phyloP scores from a whole-genome alignment of 208 protist genomes.

The Leishmania amazonensis region DNA sequence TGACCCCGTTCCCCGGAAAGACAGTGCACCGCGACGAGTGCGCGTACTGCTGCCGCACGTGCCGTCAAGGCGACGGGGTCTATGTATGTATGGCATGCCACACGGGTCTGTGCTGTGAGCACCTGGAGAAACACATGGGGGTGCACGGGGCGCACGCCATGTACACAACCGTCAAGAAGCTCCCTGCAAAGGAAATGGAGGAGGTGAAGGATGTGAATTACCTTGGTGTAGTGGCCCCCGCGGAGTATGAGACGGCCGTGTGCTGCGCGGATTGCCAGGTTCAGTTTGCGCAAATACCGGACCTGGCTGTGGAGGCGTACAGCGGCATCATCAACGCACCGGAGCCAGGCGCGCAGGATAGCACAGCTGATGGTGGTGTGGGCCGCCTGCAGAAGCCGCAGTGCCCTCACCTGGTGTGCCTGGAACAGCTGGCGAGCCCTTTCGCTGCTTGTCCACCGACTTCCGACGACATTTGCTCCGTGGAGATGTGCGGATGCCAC shows the following conservation, averaged over 20 bases:
- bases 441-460: slow-evolving; percentile 45
- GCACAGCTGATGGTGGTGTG: slow-evolving; percentile 12
- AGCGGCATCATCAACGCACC: slow-evolving; percentile 57
- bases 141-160: slow-evolving; percentile 58
- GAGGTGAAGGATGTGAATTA: slow-evolving; percentile 58
- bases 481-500: slow-evolving; percentile 76
- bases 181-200: slow-evolving; percentile 49
- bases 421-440: slow-evolving; percentile 76
- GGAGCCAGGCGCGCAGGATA: slow-evolving; percentile 61
- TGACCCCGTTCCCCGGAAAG: slow-evolving; percentile 26
- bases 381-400: slow-evolving; percentile 46
- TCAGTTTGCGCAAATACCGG: slow-evolving; percentile 46
- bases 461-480: slow-evolving; percentile 52
- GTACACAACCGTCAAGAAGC: slow-evolving; percentile 75
- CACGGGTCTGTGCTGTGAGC: slow-evolving; percentile 67
- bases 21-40: slow-evolving; percentile 88
- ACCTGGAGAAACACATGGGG: slow-evolving; percentile 71
- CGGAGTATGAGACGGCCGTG: slow-evolving; percentile 68
- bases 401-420: slow-evolving; percentile 79
- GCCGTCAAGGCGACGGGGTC: slow-evolving; percentile 55
- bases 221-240: slow-evolving; percentile 62
- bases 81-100: slow-evolving; percentile 88
- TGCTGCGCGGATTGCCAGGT: slow-evolving; percentile 63
- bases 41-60: slow-evolving; percentile 86
- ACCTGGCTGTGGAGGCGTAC: slow-evolving; percentile 58